phyloP scores from a whole-genome alignment of 192 early-diverging fungal genomes.

The Haplosporangium gracile region DNA sequence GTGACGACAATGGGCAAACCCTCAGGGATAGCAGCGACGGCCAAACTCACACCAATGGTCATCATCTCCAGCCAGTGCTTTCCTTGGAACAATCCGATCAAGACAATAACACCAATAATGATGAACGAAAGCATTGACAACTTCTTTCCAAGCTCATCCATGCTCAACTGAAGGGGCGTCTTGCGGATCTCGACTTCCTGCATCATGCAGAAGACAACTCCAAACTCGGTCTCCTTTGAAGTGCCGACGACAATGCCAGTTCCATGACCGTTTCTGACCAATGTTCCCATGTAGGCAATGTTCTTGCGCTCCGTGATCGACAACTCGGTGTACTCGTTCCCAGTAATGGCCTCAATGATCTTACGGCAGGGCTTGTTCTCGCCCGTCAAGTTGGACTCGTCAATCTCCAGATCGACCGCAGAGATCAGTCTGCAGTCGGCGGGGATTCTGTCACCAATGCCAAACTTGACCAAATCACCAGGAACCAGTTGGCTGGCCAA shows the following conservation, averaged over 20 bases:
- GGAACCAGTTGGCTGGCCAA: slow-evolving; percentile 90
- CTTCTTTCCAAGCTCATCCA: slow-evolving; percentile 94
- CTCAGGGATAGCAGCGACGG: slow-evolving; percentile 98
- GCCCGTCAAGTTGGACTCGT: slow-evolving; percentile 92
- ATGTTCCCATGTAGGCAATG: slow-evolving; percentile 96
- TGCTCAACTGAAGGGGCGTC: slow-evolving; percentile 94
- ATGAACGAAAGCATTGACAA: slow-evolving; percentile 88
- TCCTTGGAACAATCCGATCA: slow-evolving; percentile 91
- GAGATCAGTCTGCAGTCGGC: slow-evolving; percentile 89
- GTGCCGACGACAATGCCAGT: slow-evolving; percentile 92
- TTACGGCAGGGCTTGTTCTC: slow-evolving; percentile 89
- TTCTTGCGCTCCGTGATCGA: slow-evolving; percentile 83
- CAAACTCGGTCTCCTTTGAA: slow-evolving; percentile 93
- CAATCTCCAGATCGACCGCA: slow-evolving; percentile 87
- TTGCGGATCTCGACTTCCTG: slow-evolving; percentile 91
- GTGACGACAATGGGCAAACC: slow-evolving; percentile 98
- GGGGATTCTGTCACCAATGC: slow-evolving; percentile 93
- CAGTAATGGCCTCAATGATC: slow-evolving; percentile 63
- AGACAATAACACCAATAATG: slow-evolving; percentile 85
- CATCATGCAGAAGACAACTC: slow-evolving; percentile 94
- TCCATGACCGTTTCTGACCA: slow-evolving; percentile 90
- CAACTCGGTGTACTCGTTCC: slow-evolving; percentile 62
- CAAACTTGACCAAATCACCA: slow-evolving; percentile 91
- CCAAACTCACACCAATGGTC: slow-evolving; percentile 93
- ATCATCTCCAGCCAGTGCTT: slow-evolving; percentile 96